Conservation (phyloP, 495 filamentous ascomycete genomes). For the Tuber melanosporum region DNA sequence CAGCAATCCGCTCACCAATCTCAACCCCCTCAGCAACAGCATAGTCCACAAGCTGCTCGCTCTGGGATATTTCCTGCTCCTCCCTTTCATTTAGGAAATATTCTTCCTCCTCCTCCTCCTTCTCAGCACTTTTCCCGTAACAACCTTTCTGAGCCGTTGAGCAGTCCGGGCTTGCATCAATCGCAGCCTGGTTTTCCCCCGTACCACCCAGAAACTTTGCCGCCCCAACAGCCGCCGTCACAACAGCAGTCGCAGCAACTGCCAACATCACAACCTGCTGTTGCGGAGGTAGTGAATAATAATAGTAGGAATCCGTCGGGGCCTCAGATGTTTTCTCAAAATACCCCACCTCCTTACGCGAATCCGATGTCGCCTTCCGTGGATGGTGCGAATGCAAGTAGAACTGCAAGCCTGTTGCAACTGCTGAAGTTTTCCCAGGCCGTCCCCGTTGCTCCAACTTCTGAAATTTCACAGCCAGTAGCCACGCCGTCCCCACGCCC, state of each 20-base stretch:
- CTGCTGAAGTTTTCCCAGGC: conserved; percentile 77
- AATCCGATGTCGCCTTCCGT: conserved; percentile 39
- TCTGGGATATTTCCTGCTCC: conserved; percentile 31
- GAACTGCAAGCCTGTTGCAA: conserved; percentile 68
- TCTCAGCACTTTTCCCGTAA: conserved; percentile 34
- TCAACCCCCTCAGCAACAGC: conserved; percentile 29
- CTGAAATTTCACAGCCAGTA: conserved; percentile 41
- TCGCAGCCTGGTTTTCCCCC: conserved; percentile 27
- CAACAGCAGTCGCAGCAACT: conserved; percentile 20
- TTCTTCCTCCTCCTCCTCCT: conserved; percentile 41
- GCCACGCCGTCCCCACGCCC: conserved; percentile 45
- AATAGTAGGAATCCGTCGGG: conserved; percentile 20
- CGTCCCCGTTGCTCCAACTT: conserved; percentile 38
- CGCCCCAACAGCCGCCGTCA: conserved; percentile 17
- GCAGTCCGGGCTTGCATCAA: conserved; percentile 25
- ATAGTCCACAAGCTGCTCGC: conserved; percentile 10
- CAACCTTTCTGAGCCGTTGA: conserved; percentile 12
- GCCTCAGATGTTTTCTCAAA: conserved; percentile 29
- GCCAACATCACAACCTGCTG: conserved; percentile 22
- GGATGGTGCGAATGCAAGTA: conserved; percentile 51
- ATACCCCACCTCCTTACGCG: conserved; percentile 32
- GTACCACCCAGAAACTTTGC: conserved; percentile 17
- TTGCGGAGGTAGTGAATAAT: conserved; percentile 9
- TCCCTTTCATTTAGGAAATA: conserved; percentile 39
- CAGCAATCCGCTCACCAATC: conserved; percentile 22